These are phyloP conservation scores for Uromyces viciae-fabae DNA, from an alignment of 1,284 basidiomycete species.

Conservation along the genomic window DNA sequence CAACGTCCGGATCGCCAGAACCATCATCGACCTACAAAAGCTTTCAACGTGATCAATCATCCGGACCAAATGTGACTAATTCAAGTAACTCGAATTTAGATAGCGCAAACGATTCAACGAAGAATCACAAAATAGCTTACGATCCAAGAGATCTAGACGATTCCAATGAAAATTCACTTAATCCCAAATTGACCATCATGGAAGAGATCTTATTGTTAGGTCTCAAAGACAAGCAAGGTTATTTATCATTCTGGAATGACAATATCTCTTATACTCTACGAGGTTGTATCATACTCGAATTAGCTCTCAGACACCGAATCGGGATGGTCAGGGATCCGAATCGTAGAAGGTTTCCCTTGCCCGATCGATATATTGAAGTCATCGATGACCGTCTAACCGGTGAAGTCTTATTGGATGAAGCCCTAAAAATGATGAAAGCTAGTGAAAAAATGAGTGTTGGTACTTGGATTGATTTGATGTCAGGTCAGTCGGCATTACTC, in stretches of 20 bases:
- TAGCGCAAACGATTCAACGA: constrained; percentile 44
- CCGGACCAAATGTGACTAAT: constrained; percentile 36
- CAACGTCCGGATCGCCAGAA: constrained; percentile 29
- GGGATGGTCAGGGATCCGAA: constrained; percentile 79
- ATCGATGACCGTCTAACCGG: constrained; percentile 85
- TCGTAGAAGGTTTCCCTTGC: constrained; percentile 68
- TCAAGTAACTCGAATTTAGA: constrained; percentile 23
- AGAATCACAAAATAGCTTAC: constrained; percentile 71
- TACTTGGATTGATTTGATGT: constrained; percentile 86
- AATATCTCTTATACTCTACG: constrained; percentile 93
- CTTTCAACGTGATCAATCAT: background rate
- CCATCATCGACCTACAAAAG: constrained; percentile 27
- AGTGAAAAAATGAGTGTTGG: constrained; percentile 79
- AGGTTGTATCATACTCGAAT: constrained; percentile 89
- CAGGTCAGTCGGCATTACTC: constrained; percentile 62
- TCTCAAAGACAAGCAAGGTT: constrained; percentile 86
- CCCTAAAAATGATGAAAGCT: constrained; percentile 84
- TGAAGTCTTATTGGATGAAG: constrained; percentile 89
- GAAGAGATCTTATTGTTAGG: constrained; percentile 92
- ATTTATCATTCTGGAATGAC: constrained; percentile 95
- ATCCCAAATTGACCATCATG: constrained; percentile 87
- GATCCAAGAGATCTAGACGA: constrained; percentile 86
- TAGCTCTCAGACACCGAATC: constrained; percentile 82
- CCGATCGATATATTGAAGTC: constrained; percentile 82
- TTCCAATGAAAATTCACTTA: constrained; percentile 67